Evolutionary conservation across 306 rosid genomes (phyloP), one percentile per base, ranked within the genome.

Genomic region (Rosa multiflora): DNA sequence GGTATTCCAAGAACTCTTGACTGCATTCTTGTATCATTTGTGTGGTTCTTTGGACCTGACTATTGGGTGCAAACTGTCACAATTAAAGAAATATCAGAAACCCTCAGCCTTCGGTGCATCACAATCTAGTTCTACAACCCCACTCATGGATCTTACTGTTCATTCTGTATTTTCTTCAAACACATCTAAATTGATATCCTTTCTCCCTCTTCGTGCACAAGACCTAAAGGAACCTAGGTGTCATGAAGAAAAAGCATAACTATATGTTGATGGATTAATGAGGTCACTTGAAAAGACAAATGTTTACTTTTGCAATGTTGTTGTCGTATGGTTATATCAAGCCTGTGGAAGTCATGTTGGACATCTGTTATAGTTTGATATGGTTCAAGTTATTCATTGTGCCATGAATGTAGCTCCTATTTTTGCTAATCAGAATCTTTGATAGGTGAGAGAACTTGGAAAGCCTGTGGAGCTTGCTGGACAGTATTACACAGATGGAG

Each of bases 381-480:
- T 61, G 70, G 61, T 80, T 55, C 47, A 42, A 35, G 14, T 26
- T 48, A 10, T 67, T 47, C 32, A 32, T 26, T 53, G 47, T 83
- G 58, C 29, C 62, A 78, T 83, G 67, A 79, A 85, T 37, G 70
- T 73, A 44, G 58, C 73, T 67, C 18, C 42, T 46, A 29, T 68
- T 2, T 59, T 23, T 52, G 3, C 78, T 79, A 75, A 78, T 76
- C 14, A 64, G 35, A 77, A 58, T 52, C 35, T 43, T 81, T 78
- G 64, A 48, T 77, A 93, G 98, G 99, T 95, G 51, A 91, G 99
- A 83, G 93, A 93, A 86, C 96, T 95, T 78, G 98, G 98, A 59
- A 95, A 93, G 80, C 99, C 99, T 26, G 96, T 95, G 74, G 99
- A 95, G 77, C 99, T 95, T 83, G 99, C 99, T 76, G 83, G 89